Evolutionary conservation across 768 basidiomycete species (phyloP).

Genomic region (Agrocybe pediades): DNA sequence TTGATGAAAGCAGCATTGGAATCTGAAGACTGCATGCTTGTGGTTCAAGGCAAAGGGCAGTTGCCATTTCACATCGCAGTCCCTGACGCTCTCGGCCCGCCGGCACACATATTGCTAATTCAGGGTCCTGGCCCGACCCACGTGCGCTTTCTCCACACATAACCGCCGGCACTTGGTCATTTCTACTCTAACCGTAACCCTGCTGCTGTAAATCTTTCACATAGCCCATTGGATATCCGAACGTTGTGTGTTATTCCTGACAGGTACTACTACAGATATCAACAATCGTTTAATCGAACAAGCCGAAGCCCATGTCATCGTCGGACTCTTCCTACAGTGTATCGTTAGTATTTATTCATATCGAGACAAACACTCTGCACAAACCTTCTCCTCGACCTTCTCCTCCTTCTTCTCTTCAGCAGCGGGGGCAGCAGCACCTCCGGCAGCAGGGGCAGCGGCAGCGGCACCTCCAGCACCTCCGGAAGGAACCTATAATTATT

Average conservation of each 20-base stretch:
- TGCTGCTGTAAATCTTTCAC: conserved; percentile 11
- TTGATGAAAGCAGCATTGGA: conserved; percentile 38
- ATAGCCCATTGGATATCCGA: conserved; percentile 4
- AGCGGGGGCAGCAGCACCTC: conserved; percentile 58
- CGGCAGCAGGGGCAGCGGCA: conserved; percentile 52
- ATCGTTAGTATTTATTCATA: conserved; percentile 7
- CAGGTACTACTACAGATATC: conserved; percentile 15
- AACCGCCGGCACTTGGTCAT: conserved; percentile 31
- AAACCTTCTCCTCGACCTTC: conserved; percentile 87
- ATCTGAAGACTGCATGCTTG: conserved; percentile 29
- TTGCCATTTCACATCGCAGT: conserved; percentile 20
- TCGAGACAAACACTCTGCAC: neutral
- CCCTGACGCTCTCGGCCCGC: conserved; percentile 30
- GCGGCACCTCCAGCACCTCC: conserved; percentile 75
- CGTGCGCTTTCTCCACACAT: conserved; percentile 22
- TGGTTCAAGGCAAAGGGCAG: conserved; percentile 22
- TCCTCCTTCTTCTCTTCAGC: conserved; percentile 84
- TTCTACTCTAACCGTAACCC: neutral
- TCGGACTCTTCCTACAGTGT: conserved; percentile 83
- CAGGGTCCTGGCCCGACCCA: conserved; percentile 8
- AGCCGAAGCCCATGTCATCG: conserved; percentile 99
- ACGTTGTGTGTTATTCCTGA: neutral
- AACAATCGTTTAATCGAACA: conserved; percentile 74
- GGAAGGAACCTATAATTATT: conserved; percentile 73
- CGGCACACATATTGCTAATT: conserved; percentile 26